Evolutionary conservation across 345 rosid genomes (phyloP).

Genomic region (Arabidopsis suecica): DNA sequence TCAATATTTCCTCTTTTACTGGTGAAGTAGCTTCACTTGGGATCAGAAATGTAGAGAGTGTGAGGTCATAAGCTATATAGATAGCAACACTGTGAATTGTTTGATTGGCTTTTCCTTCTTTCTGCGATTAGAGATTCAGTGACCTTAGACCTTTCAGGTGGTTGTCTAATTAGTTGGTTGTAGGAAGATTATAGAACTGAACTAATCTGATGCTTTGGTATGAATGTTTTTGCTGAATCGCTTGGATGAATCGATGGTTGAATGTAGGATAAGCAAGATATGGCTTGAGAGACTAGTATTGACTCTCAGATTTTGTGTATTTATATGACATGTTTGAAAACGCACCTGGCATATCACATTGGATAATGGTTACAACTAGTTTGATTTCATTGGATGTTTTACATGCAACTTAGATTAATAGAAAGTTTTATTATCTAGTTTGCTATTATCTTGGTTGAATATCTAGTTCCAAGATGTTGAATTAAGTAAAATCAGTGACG

Average conservation of each 20-base stretch:
- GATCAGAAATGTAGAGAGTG: too few relatives aligned
- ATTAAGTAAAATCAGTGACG: background rate
- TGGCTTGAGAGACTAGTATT: background rate
- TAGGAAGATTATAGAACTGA: background rate
- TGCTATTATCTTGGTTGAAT: background rate
- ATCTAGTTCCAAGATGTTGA: background rate
- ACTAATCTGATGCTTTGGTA: background rate
- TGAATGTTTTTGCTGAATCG: background rate
- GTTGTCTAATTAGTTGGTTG: background rate
- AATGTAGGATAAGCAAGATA: background rate
- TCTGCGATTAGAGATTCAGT: background rate
- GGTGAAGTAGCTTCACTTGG: too few relatives aligned
- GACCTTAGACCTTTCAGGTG: background rate
- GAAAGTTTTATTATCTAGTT: background rate
- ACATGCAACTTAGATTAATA: background rate
- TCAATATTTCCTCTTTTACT: too few relatives aligned
- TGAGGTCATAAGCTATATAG: background rate
- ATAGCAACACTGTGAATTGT: background rate
- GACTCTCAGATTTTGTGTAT: background rate
- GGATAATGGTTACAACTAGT: background rate
- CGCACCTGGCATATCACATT: background rate
- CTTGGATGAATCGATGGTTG: background rate
- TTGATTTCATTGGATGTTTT: background rate
- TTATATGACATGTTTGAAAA: background rate
- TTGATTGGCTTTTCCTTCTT: background rate